Evolutionary conservation across 2,329 filamentous ascomycete species (phyloP).

Genomic region (Calcarisporium arbuscula): DNA sequence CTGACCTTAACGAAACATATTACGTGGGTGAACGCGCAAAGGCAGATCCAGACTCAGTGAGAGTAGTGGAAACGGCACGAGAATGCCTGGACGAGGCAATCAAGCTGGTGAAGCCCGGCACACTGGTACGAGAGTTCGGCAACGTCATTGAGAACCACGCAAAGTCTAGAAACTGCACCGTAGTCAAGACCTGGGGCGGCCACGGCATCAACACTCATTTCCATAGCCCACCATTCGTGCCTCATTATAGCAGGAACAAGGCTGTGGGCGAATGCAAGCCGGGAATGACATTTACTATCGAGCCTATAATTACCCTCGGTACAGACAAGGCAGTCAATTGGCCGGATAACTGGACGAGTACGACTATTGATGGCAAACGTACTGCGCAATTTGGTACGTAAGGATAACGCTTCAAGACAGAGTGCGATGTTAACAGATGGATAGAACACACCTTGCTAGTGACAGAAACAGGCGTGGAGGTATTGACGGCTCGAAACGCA

Average conservation of each 20-base stretch:
- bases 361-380: slow-evolving; percentile 79
- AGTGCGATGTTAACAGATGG: slow-evolving; percentile 15
- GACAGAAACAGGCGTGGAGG: slow-evolving; percentile 74
- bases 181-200: slow-evolving; percentile 93
- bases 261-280: slow-evolving; percentile 88
- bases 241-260: slow-evolving; percentile 98
- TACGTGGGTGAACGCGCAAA: slow-evolving; percentile 88
- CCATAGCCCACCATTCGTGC: slow-evolving; percentile 88
- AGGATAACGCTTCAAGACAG: no score
- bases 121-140: slow-evolving; percentile 86
- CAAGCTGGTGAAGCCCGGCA: slow-evolving; percentile 85
- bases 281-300: slow-evolving; percentile 98
- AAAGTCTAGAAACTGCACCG: slow-evolving; percentile 77
- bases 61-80: slow-evolving; percentile 83
- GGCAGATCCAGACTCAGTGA: slow-evolving; percentile 77
- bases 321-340: slow-evolving; percentile 90
- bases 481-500: slow-evolving; percentile 66
- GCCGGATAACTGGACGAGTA: slow-evolving; percentile 98
- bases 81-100: slow-evolving; percentile 90
- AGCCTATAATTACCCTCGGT: slow-evolving; percentile 94
- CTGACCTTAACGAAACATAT: slow-evolving; percentile 97
- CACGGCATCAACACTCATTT: slow-evolving; percentile 93
- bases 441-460: slow-evolving; percentile 76
- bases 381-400: slow-evolving; percentile 85
- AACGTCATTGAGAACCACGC: slow-evolving; percentile 94